Conservation (phyloP, 306 rosid genomes). For the Begonia fuchsioides region DNA sequence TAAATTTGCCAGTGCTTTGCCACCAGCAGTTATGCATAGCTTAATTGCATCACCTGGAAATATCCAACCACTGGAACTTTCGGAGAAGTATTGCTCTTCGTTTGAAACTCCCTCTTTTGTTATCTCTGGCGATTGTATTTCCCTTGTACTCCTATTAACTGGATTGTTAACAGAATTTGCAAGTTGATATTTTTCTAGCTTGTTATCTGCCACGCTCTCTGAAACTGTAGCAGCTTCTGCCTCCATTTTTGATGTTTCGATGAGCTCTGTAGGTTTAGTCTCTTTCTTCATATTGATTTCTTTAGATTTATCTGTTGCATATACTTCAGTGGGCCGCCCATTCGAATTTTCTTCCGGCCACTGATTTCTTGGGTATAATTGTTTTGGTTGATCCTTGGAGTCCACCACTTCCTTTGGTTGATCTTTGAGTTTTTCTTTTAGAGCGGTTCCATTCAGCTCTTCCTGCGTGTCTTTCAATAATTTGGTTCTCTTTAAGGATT, state of each 20-base stretch:
- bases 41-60: conserved; percentile 32
- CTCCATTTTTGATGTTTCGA: conserved; percentile 11
- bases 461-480: conserved; percentile 3
- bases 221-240: conserved; percentile 14
- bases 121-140: conserved; percentile 7
- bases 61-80: conserved; percentile 37
- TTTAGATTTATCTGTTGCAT: conserved; percentile 11
- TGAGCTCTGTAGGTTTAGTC: conserved; percentile 11
- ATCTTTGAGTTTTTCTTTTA: conserved; percentile 18
- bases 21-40: conserved; percentile 41
- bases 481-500: conserved; percentile 4
- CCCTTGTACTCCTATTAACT: conserved; percentile 13
- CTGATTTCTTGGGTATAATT: not conserved
- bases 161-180: conserved; percentile 4
- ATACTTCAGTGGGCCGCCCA: conserved; percentile 11
- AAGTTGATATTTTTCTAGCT: conserved; percentile 11
- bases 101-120: conserved; percentile 17
- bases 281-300: conserved; percentile 19
- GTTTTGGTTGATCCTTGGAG: conserved; percentile 12
- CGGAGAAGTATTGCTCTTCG: conserved; percentile 9
- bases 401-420: conserved; percentile 10
- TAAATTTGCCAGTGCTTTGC: conserved; percentile 20
- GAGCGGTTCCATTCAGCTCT: not conserved
- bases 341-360: conserved; percentile 15
- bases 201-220: conserved; percentile 13